Base-by-base conservation (phyloP, 2,329 filamentous ascomycete species). In the Volutella citrinella region DNA sequence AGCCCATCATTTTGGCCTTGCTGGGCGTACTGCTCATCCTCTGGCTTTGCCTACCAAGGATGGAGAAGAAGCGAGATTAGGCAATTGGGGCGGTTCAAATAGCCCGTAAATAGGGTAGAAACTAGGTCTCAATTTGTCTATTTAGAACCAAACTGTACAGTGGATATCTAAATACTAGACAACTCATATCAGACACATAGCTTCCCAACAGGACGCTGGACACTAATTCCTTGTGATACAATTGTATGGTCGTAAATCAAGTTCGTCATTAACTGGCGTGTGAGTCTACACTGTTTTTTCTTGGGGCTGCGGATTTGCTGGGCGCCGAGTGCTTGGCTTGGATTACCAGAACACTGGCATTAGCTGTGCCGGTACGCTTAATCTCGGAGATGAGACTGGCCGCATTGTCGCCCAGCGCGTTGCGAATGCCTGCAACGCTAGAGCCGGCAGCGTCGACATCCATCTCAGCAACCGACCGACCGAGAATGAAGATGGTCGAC, bases 1-100 rank as follows among this genome's bases (percentile, higher is more conserved):
- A 80, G 44, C 75, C 76, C 0, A 66, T 80, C 17, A 63, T 78
- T 8, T 56, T 80, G n/a, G 69, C 64, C 0, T 45, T 79, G 15
- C 47, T 78, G 26, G 68, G 44, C 3, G 53, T 60, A 4, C 62
- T 73, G 38, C 43, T 70, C 2, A 35, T 58, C 1, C 26, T 75
- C 9, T 78, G 74, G 74, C 42, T 68, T 13, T 53, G 63, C 12
- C 42, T 77, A 18, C 68, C 69, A 0, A 58, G 54, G 11, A 57
- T 71, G 16, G 52, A 49, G 2, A 67, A 62, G 54, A 66, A 64
- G 46, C 55, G 49, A 31, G 63, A 66, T 11, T 68, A 45, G n/a
- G n/a, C n/a, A n/a, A n/a, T n/a, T n/a, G n/a, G n/a, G n/a, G n/a
- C n/a, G n/a, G n/a, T n/a, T n/a, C n/a, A n/a, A n/a, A n/a, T n/a